phyloP scores from a whole-genome alignment of 495 filamentous ascomycete species.

The Hypomontagnella monticulosa region DNA sequence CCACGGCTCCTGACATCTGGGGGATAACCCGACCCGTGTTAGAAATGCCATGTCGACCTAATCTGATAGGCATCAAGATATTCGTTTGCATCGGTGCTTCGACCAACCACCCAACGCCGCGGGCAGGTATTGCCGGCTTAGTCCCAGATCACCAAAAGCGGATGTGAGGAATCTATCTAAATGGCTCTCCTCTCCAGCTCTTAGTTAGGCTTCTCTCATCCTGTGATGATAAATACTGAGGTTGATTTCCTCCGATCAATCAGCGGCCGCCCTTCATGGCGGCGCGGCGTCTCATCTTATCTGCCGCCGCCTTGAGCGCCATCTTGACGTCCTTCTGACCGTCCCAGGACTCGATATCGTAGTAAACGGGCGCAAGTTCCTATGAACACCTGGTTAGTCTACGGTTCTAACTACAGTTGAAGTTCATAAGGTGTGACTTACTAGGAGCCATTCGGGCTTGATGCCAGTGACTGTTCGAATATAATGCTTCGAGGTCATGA shows the following conservation, averaged over 20 bases:
- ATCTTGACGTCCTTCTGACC: conserved; percentile 83
- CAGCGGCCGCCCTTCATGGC: conserved; percentile 64
- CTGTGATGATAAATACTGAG: neutral
- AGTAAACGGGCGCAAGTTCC: conserved; percentile 93
- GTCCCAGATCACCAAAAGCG: too few species aligned
- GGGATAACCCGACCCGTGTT: too few species aligned
- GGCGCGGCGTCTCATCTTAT: conserved; percentile 78
- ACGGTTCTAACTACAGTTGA: neutral
- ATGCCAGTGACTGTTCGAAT: conserved; percentile 73
- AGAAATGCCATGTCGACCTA: too few species aligned
- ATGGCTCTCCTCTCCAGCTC: too few species aligned
- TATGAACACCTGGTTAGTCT: conserved; percentile 35
- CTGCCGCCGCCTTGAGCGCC: conserved; percentile 74
- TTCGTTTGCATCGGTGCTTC: too few species aligned
- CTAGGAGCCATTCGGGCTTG: conserved; percentile 86
- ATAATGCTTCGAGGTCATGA: conserved; percentile 96
- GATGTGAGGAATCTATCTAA: too few species aligned
- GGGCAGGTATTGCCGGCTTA: too few species aligned
- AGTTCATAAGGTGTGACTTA: conserved; percentile 58
- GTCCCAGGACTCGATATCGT: conserved; percentile 82
- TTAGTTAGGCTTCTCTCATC: neutral
- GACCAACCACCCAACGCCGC: too few species aligned
- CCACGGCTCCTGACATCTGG: too few species aligned
- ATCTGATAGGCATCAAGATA: too few species aligned
- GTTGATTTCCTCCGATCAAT: neutral